Evolutionary conservation across 2,329 filamentous ascomycete species (phyloP).

Genomic region (Geosmithia flava): DNA sequence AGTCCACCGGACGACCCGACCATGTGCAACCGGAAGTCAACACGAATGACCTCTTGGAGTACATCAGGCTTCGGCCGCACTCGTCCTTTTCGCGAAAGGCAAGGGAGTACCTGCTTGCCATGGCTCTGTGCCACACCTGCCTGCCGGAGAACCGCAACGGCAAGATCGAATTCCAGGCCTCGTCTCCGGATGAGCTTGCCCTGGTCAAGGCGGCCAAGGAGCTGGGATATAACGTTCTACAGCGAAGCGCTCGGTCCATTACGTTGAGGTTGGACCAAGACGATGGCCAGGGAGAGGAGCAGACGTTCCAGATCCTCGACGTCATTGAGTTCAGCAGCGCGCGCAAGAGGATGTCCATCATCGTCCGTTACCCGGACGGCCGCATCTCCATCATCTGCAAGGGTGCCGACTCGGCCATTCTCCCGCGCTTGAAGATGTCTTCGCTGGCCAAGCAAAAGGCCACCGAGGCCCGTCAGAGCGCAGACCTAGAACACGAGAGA

Average conservation of each 20-base stretch:
- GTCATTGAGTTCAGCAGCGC: constrained; percentile 85
- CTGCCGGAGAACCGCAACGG: constrained; percentile 65
- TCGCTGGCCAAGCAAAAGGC: constrained; percentile 67
- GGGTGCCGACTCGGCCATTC: constrained; percentile 74
- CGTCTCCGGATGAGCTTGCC: constrained; percentile 82
- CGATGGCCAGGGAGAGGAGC: constrained; percentile 29
- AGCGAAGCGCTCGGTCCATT: constrained; percentile 60
- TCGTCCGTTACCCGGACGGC: constrained; percentile 75
- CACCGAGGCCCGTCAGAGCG: constrained; percentile 47
- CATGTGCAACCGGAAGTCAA: constrained; percentile 42
- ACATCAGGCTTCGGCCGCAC: constrained; percentile 62
- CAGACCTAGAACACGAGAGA: constrained; percentile 44
- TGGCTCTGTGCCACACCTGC: constrained; percentile 86
- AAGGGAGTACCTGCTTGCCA: constrained; percentile 68
- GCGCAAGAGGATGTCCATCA: constrained; percentile 81
- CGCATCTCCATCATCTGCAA: constrained; percentile 80
- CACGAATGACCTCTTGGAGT: constrained; percentile 66
- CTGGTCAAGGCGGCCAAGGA: constrained; percentile 77
- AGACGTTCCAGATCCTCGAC: constrained; percentile 70
- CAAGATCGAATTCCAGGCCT: constrained; percentile 69
- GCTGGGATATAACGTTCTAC: constrained; percentile 65
- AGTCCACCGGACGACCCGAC: constrained; percentile 33
- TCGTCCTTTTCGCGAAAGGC: constrained; percentile 69
- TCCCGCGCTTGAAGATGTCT: constrained; percentile 64
- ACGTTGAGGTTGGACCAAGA: constrained; percentile 31